Conservation (phyloP, 1,284 basidiomycete species). For the Cryptococcus hybrid region DNA sequence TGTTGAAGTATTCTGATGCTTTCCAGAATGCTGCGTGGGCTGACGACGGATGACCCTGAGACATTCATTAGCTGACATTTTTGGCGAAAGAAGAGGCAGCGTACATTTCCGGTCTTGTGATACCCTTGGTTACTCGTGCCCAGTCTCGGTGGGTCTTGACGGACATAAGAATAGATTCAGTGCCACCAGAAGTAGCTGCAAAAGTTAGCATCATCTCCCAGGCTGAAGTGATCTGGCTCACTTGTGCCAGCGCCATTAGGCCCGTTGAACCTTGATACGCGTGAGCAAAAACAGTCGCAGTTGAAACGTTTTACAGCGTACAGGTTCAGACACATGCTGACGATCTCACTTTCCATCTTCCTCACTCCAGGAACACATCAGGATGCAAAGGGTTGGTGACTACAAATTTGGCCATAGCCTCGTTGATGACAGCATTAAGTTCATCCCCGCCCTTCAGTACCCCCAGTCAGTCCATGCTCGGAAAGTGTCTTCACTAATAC, state of each 20-base stretch:
- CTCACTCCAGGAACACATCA: constrained; percentile 84
- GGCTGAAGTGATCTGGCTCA: constrained; percentile 14
- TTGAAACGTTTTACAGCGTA: constrained; percentile 25
- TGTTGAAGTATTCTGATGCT: constrained; percentile 82
- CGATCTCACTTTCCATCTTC: constrained; percentile 97
- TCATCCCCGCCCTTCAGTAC: constrained; percentile 73
- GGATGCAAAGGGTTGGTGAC: constrained; percentile 86
- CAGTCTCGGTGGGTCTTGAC: constrained; percentile 93
- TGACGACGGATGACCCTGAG: constrained; percentile 72
- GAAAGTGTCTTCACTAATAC: background rate
- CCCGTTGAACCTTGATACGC: constrained; percentile 63
- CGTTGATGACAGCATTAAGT: constrained; percentile 56
- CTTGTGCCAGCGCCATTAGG: constrained; percentile 80
- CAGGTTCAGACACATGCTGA: constrained; percentile 86
- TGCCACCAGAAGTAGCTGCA: constrained; percentile 82
- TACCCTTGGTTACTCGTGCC: constrained; percentile 79
- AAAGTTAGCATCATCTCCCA: background rate
- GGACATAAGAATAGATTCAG: constrained; percentile 84
- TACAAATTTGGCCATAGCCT: constrained; percentile 50
- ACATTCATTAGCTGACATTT: too few relatives aligned
- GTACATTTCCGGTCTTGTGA: constrained; percentile 89
- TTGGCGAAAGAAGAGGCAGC: constrained; percentile 29
- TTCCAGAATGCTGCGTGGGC: constrained; percentile 97
- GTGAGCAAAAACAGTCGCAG: background rate
- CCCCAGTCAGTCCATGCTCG: background rate